Percentiles rank a stretch among this genome's conserved stretches.
Evolutionary conservation across 1,284 basidiomycete genomes (phyloP).

Genomic region (Hypsizygus ulmarius): DNA sequence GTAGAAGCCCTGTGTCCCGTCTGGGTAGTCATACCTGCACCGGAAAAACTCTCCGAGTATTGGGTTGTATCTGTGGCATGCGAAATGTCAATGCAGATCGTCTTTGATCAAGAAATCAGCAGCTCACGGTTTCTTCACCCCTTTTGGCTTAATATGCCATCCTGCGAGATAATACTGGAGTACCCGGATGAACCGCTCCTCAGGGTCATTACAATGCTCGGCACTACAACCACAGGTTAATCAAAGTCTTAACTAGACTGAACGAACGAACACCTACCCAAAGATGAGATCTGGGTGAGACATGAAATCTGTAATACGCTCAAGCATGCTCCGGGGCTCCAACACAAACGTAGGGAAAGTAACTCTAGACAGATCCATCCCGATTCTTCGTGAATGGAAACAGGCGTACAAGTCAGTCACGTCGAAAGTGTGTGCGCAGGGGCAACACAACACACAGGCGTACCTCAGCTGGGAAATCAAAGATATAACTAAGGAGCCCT

Average conservation of each 20-base stretch:
- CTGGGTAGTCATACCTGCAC: slow-evolving; percentile 90
- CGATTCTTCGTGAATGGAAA: slow-evolving; percentile 54
- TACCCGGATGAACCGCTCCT: slow-evolving; percentile 90
- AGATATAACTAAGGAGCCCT: slow-evolving; percentile 76
- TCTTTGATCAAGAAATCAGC: slow-evolving; percentile 1
- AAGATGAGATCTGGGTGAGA: slow-evolving; percentile 98
- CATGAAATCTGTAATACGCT: slow-evolving; percentile 99
- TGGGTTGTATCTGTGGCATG: slow-evolving; percentile 80
- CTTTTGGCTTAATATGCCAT: slow-evolving; percentile 99
- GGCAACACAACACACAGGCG: slow-evolving; percentile 6
- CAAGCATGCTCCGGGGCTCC: slow-evolving; percentile 90
- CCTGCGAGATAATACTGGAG: slow-evolving; percentile 97
- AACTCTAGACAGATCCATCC: slow-evolving; percentile 95
- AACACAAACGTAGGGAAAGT: slow-evolving; percentile 94
- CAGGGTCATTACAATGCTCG: slow-evolving; percentile 72
- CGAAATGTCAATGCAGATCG: slow-evolving; percentile 3
- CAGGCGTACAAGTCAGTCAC: slow-evolving; percentile 1
- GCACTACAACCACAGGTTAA: slow-evolving; percentile 46
- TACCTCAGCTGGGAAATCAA: slow-evolving; percentile 85
- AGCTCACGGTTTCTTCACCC: slow-evolving; percentile 93
- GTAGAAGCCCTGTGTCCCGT: slow-evolving; percentile 93
- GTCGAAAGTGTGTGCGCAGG: slow-evolving; percentile 1
- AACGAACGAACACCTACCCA: slow-evolving; percentile 57
- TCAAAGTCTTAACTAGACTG: not conserved
- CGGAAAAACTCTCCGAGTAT: slow-evolving; percentile 98